Evolutionary conservation across 768 basidiomycete genomes (phyloP).

Genomic region (Lanmaoa rubissima): DNA sequence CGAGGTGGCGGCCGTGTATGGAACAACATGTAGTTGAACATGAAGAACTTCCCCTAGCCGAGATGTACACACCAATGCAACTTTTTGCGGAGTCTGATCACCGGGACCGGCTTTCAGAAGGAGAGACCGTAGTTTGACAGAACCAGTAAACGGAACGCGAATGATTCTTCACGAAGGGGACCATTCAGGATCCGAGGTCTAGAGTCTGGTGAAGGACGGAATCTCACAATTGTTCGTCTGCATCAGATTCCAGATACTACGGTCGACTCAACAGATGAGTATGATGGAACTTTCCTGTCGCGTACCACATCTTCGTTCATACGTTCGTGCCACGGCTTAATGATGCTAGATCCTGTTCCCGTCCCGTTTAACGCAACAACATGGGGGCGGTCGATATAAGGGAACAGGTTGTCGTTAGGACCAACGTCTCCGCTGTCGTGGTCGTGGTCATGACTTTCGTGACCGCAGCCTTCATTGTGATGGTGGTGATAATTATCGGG

Average conservation of each 20-base stretch:
- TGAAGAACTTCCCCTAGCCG: neutral
- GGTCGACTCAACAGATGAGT: conserved; percentile 2
- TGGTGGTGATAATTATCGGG: conserved; percentile 37
- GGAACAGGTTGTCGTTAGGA: conserved; percentile 69
- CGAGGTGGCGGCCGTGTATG: neutral
- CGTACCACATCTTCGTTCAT: conserved; percentile 67
- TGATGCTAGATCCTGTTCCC: conserved; percentile 51
- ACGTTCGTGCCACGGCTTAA: conserved; percentile 87
- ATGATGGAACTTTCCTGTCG: neutral
- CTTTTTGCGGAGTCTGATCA: conserved; percentile 71
- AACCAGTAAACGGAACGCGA: conserved; percentile 83
- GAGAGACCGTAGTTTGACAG: conserved; percentile 79
- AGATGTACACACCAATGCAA: conserved; percentile 56
- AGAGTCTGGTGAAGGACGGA: neutral
- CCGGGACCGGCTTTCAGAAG: conserved; percentile 82
- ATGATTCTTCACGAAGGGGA: conserved; percentile 54
- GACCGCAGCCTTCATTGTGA: conserved; percentile 49
- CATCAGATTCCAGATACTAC: conserved; percentile 84
- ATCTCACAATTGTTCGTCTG: conserved; percentile 82
- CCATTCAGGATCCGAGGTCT: conserved; percentile 4
- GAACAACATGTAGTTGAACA: neutral
- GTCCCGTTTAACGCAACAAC: conserved; percentile 76
- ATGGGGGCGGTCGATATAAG: conserved; percentile 74
- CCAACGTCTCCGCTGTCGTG: conserved; percentile 48
- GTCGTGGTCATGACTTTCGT: conserved; percentile 60